Evolutionary conservation across 345 rosid genomes (phyloP), one percentile per base, ranked within the genome.

Genomic region (Boechera retrofracta): DNA sequence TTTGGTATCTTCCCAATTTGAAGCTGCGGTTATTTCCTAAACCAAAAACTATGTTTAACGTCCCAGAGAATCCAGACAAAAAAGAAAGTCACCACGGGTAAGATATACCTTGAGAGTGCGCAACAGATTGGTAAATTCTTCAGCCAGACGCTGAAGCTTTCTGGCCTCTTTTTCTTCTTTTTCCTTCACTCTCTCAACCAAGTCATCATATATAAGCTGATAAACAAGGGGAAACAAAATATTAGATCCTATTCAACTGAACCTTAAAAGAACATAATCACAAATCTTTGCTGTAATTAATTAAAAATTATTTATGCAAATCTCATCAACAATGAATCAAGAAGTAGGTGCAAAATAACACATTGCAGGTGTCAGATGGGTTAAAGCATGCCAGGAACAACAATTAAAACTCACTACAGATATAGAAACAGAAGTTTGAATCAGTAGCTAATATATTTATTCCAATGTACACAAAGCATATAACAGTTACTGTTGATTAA

Each of bases 131-230:
- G 88, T 84, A 81, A 93, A 89, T 71, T 95, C 98, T 85, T 95
- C 98, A 11, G 89, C 92, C 69, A 89, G 83, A 62, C 91, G 93
- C 75, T 89, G 97, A 61, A 87, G 87, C 83, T 87, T 95, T 86
- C 89, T 91, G 48, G 92, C 96, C 82, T 93, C 99, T 84, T 91
- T 95, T 80, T 87, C 98, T 77, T 95, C 97, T 82, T 95, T 95
- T 81, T 95, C 98, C 88, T 86, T 93, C 35, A 86, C 87, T 81
- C 97, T 87, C 81, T 91, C 97, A 35, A 88, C 79, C 67, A 93
- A 72, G 63, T 95, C 99, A 67, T 91, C 91, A 48, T 80, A 95
- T 64, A 95, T 79, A 81, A 93, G 96, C 99, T 95, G 83, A 45
- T 82, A 56, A 57, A 47, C 67, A 83, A 51, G 18, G 26, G 24